These are phyloP conservation scores for Glycyrrhiza uralensis DNA, from an alignment of 306 rosid species.

Conservation along the genomic window DNA sequence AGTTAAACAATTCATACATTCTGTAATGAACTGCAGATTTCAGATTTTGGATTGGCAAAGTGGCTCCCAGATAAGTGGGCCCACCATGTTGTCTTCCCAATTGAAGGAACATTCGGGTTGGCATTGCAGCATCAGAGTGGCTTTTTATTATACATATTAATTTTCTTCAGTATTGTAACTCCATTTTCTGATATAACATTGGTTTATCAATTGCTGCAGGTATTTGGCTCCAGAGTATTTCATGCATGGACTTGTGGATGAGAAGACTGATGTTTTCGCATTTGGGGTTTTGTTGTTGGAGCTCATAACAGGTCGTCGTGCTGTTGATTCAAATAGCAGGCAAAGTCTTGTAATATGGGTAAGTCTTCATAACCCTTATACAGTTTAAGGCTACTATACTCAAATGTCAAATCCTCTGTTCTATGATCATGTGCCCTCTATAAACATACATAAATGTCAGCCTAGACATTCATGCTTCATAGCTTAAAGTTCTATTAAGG, in stretches of 20 bases:
- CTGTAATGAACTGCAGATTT: slow-evolving; percentile 51
- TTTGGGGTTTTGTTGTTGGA: slow-evolving; percentile 83
- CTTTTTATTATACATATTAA: neutral
- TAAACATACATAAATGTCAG: too few relatives aligned
- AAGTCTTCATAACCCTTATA: slow-evolving; percentile 12
- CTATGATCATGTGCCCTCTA: too few relatives aligned
- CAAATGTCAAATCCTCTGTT: too few relatives aligned
- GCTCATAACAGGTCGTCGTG: slow-evolving; percentile 93
- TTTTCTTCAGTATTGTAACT: neutral
- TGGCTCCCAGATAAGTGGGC: slow-evolving; percentile 96
- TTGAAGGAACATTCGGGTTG: slow-evolving; percentile 98
- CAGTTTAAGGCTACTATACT: too few relatives aligned
- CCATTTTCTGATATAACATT: neutral
- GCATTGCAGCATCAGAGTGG: slow-evolving; percentile 19
- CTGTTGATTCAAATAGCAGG: slow-evolving; percentile 70
- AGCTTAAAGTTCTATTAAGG: too few relatives aligned
- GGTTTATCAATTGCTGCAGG: slow-evolving; percentile 37
- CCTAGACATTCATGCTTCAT: too few relatives aligned
- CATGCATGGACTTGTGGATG: slow-evolving; percentile 93
- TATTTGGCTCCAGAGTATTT: slow-evolving; percentile 96
- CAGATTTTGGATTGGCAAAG: slow-evolving; percentile 95
- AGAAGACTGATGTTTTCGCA: slow-evolving; percentile 91
- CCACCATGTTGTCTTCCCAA: slow-evolving; percentile 90
- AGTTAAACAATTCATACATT: neutral
- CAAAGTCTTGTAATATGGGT: slow-evolving; percentile 97